Evolutionary conservation across 2,329 filamentous ascomycete species (phyloP), one percentile per base, ranked within the genome.

Genomic region (Apiospora marii): DNA sequence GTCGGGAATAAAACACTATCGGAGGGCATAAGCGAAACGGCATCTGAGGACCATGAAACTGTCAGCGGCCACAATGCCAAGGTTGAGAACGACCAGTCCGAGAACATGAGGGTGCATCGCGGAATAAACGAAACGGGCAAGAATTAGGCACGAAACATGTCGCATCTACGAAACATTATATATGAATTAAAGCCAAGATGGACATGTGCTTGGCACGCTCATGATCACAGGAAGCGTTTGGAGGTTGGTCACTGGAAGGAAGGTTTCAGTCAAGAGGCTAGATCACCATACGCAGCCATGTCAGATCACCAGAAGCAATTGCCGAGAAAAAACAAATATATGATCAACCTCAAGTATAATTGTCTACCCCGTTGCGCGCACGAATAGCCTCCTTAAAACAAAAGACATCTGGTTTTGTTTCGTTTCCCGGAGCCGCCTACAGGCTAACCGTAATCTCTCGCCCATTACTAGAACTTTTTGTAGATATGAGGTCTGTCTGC

Each of bases 391-490:
- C 84, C 84, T 84, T 85, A 86, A 84, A 85, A 86, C 83, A 70
- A 85, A 83, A 82, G 83, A 81, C 79, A 81, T 84, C 83, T 82
- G 83, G 83, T 84, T 83, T 83, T 83, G 81, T 83, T 79, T 82
- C 80, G 77, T 77, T 78, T 82, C 81, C 80, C 84, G 80, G 82
- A 85, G 85, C 82, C 83, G 82, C 83, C 80, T 84, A 77, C 73
- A 79, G 74, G 77, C 70, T 68, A 51, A 76, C 83, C 84, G 84
- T 83, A 85, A 84, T 84, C 83, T 84, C 83, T 84, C 84, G 84
- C 88, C 84, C 86, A 85, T 84, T 86, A 87, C 85, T 87, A 87
- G 84, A 87, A 51, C 49, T 53, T 88, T 89, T 88, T 80, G 84
- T 85, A 87, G 85, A 88, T 86, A 86, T 82, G 85, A 87, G 84